These are phyloP conservation scores for Parsonsia alboflavescens DNA, from an alignment of 257 asterid species.

Conservation along the genomic window DNA sequence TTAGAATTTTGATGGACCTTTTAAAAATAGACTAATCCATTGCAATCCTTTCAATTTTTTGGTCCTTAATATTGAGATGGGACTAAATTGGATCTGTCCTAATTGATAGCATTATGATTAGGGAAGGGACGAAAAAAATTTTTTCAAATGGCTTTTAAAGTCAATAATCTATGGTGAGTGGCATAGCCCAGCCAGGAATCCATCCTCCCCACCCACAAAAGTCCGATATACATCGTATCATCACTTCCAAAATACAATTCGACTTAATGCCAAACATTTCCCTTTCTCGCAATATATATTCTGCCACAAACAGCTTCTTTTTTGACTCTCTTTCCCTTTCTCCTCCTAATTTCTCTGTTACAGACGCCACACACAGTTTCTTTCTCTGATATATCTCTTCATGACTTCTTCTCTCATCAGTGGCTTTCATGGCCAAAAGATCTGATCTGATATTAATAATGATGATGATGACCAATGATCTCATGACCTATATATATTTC, in stretches of 20 bases:
- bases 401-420: background rate
- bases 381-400: too few species aligned
- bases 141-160: too few species aligned
- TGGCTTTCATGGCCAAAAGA: background rate
- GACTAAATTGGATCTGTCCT: too few species aligned
- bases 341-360: background rate
- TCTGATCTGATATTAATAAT: constrained; percentile 10
- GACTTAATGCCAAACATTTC: constrained; percentile 17
- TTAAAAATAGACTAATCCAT: too few species aligned
- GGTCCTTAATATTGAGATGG: too few species aligned
- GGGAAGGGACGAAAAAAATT: too few species aligned
- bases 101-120: too few species aligned
- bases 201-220: background rate
- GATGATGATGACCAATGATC: background rate
- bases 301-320: background rate
- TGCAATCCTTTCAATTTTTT: too few species aligned
- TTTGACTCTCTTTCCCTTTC: background rate
- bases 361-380: background rate
- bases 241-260: background rate
- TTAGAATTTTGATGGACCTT: too few species aligned
- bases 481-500: background rate
- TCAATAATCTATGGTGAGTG: background rate
- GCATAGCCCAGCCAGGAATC: background rate
- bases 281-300: constrained; percentile 6
- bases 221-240: background rate